These are phyloP conservation scores for Huntiella savannae DNA, from an alignment of 2,329 filamentous ascomycete species.

Conservation along the genomic window DNA sequence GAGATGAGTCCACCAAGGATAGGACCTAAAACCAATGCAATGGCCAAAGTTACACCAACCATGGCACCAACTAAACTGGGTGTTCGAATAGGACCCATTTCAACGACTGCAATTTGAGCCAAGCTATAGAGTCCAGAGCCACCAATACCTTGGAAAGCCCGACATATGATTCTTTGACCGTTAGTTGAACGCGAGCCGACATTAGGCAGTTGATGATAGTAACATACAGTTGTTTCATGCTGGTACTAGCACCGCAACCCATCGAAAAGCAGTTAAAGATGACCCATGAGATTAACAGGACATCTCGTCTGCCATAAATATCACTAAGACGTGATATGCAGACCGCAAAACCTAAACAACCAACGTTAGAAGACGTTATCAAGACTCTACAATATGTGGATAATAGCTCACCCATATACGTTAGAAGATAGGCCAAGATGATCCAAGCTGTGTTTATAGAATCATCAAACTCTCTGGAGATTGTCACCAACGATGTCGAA, in stretches of 20 bases:
- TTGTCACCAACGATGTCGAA: constrained; percentile 37
- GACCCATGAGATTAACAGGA: constrained; percentile 31
- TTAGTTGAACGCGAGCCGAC: neutral
- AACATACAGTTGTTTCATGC: constrained; percentile 32
- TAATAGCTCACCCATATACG: constrained; percentile 29
- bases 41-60: constrained; percentile 34
- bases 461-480: constrained; percentile 32
- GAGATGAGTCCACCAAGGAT: constrained; percentile 37
- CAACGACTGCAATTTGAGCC: constrained; percentile 36
- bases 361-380: neutral
- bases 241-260: constrained; percentile 30
- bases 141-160: constrained; percentile 40
- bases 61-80: constrained; percentile 35
- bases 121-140: constrained; percentile 43
- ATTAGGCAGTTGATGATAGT: neutral
- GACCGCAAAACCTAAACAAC: constrained; percentile 30
- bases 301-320: constrained; percentile 34
- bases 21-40: constrained; percentile 39
- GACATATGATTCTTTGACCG: constrained; percentile 31
- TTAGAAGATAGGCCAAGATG: constrained; percentile 34
- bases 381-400: neutral
- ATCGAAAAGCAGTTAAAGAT: constrained; percentile 36
- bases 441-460: constrained; percentile 35
- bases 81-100: constrained; percentile 33
- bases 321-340: constrained; percentile 40